Conservation (phyloP, 139 green algal genomes). For the Marvania coccoides region DNA sequence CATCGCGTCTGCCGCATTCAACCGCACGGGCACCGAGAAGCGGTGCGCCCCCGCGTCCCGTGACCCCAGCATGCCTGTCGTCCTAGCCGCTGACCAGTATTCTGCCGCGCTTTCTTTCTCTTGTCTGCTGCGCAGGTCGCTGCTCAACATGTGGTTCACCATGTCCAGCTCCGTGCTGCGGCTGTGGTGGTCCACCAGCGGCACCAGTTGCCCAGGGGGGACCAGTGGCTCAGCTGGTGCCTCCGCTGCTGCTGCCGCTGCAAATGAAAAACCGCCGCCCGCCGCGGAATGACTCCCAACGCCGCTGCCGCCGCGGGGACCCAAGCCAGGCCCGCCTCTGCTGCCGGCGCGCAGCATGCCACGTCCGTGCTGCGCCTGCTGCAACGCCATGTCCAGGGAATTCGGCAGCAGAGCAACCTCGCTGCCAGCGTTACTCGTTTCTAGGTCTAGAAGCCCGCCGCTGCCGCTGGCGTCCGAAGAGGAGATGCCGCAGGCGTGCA, state of each 20-base stretch:
- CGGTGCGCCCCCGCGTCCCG: neutral
- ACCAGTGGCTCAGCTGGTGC: neutral
- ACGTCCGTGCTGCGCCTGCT: too few species aligned
- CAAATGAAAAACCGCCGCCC: neutral
- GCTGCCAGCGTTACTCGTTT: too few species aligned
- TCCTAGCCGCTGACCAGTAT: neutral
- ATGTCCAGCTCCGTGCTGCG: slow-evolving; percentile 6
- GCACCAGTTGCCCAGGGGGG: neutral
- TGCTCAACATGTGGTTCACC: neutral
- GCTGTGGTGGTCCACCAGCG: slow-evolving; percentile 5
- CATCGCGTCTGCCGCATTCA: neutral
- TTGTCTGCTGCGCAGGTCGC: neutral
- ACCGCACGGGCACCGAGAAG: neutral
- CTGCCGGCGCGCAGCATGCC: too few species aligned
- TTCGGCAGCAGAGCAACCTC: too few species aligned
- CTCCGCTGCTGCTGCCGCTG: neutral
- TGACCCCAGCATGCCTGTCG: neutral
- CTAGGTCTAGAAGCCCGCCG: too few species aligned
- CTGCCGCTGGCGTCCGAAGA: too few species aligned
- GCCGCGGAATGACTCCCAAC: neutral
- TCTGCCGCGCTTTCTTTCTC: neutral
- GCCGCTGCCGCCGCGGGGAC: neutral
- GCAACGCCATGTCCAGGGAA: too few species aligned
- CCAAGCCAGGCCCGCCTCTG: too few species aligned
- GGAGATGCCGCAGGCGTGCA: slow-evolving; percentile 4